These are phyloP conservation scores for Apiospora phragmitis DNA, from an alignment of 2,329 filamentous ascomycete species.

Conservation along the genomic window DNA sequence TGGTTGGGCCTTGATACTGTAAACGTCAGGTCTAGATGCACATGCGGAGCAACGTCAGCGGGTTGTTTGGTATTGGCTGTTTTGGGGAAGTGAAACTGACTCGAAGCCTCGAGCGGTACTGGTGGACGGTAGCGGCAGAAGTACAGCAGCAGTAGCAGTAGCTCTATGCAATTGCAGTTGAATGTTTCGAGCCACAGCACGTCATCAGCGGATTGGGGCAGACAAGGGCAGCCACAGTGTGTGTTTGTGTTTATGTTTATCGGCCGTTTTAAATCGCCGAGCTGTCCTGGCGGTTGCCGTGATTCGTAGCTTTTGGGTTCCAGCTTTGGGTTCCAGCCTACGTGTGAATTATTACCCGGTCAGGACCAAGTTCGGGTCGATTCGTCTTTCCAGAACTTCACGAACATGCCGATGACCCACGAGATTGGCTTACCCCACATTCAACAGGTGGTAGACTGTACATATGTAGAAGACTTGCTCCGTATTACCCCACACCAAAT, in stretches of 20 bases:
- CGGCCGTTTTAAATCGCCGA: background rate
- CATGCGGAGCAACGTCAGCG: background rate
- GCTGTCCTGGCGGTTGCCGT: background rate
- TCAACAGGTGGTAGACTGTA: background rate
- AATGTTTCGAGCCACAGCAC: background rate
- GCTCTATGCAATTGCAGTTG: background rate
- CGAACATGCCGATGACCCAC: background rate
- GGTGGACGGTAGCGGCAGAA: background rate
- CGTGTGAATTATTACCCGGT: slow-evolving; percentile 4
- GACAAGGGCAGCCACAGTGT: background rate
- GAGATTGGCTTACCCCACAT: background rate
- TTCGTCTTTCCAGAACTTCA: background rate
- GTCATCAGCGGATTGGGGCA: background rate
- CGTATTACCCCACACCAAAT: background rate
- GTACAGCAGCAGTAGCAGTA: background rate
- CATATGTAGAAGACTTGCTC: too few species aligned
- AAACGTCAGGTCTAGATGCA: background rate
- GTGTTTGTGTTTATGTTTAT: background rate
- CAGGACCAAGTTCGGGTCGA: background rate
- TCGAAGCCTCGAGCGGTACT: background rate
- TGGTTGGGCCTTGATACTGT: background rate
- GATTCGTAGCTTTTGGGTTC: background rate
- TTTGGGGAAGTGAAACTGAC: background rate
- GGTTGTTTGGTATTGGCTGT: background rate
- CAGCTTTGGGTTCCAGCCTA: background rate